Base-by-base conservation (phyloP, 352 stramenopile genomes). In the Globisporangium yorkense region DNA sequence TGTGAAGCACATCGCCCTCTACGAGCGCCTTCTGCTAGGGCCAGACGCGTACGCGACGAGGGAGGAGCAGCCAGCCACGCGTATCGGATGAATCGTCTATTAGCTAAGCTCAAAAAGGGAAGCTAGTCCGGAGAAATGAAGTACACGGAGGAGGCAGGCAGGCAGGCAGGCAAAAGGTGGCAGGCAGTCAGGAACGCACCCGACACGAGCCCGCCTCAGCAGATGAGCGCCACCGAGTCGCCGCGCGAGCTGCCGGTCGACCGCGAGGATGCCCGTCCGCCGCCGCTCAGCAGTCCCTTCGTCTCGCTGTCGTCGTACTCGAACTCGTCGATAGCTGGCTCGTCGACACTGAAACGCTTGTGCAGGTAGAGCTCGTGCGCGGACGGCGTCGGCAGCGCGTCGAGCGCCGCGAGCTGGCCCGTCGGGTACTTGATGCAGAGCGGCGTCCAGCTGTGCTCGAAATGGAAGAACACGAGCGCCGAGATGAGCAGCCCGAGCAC, bases 391-490 rank as follows among this genome's bases (percentile, higher is more conserved):
- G 44, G 5, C n/a, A 24, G 5, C 39, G 72, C 37, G 20, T 66
- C 65, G 21, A 74, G 54, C 16, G 64, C 51, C 12, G 61, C 16
- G 74, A 61, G 39, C 12, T 52, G 53, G 9, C 59, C 59, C 13
- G 31, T 51, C 29, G 63, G 63, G 52, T 67, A 51, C 37, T 77
- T 71, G 45, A 83, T 66, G 54, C 74, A 84, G 39, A 84, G 21
- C 16, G 77, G 77, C 40, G 62, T 81, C 80, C 80, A 90, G 54
- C 75, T 75, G 66, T 90, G 77, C 61, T 88, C 77, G 31, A 90
- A 90, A 51, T 84, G 80, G 68, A 90, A 90, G 71, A 86, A 90
- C n/a, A 81, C 72, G 15, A 90, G 65, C 45, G 72, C 71, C 27
- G 77, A 77, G 44, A 90, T 70, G 41, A 90, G 70, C 20, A 87